These are phyloP conservation scores for Blastobotrys niveus DNA, from an alignment of 1,139 yeast species.

Conservation along the genomic window DNA sequence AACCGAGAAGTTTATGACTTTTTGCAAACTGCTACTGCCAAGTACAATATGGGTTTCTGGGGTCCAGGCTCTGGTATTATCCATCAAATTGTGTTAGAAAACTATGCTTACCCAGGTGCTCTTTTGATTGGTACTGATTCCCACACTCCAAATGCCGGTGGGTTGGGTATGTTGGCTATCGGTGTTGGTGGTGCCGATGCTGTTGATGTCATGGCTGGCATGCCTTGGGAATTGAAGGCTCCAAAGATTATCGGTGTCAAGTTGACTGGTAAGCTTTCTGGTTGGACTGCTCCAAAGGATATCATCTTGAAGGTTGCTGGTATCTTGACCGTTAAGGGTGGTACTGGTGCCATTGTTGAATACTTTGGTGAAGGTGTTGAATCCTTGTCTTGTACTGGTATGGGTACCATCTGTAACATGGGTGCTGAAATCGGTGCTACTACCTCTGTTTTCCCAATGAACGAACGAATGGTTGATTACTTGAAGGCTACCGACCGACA, in stretches of 20 bases:
- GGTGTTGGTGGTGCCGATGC: slow-evolving; percentile 99
- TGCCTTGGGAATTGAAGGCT: slow-evolving; percentile 98
- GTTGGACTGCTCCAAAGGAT: slow-evolving; percentile 99
- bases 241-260: slow-evolving; percentile 97
- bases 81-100: slow-evolving; percentile 95
- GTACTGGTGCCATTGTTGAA: slow-evolving; percentile 97
- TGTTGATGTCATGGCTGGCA: slow-evolving; percentile 92
- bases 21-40: slow-evolving; percentile 89
- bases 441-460: slow-evolving; percentile 96
- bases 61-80: slow-evolving; percentile 99
- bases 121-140: slow-evolving; percentile 97
- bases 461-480: slow-evolving; percentile 83
- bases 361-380: slow-evolving; percentile 97
- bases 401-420: slow-evolving; percentile 99
- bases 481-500: slow-evolving; percentile 84
- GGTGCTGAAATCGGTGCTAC: slow-evolving; percentile 99
- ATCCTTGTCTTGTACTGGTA: slow-evolving; percentile 96
- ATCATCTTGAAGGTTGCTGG: slow-evolving; percentile 94
- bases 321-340: slow-evolving; percentile 96
- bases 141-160: slow-evolving; percentile 99
- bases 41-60: slow-evolving; percentile 99
- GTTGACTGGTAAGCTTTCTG: slow-evolving; percentile 89
- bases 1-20: slow-evolving; percentile 97
- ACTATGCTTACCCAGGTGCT: slow-evolving; percentile 98
- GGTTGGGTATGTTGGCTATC: slow-evolving; percentile 96